Evolutionary conservation across 768 basidiomycete species (phyloP), one percentile per base, ranked within the genome.

Genomic region (Krasilnikovozyma curviuscula): DNA sequence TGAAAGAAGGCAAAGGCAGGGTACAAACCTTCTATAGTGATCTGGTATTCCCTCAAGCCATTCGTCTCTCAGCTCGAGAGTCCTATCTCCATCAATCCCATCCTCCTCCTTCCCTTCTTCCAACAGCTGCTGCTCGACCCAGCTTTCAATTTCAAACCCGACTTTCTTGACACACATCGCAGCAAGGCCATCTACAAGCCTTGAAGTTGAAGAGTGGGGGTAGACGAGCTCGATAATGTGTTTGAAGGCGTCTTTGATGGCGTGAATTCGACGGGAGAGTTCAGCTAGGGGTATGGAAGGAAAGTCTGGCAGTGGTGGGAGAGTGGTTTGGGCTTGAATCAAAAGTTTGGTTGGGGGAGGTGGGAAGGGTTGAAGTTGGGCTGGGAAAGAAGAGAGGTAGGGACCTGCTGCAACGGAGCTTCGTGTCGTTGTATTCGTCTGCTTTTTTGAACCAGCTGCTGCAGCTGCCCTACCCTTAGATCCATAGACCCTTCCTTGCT

Each of bases 11-110:
- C 12, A 21, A 43, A 23, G 23, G 14, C 29, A 16, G 12, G 10
- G 14, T 19, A 35, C 48, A 44, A 23, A 50, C 48, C 48, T 25
- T 37, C 41, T 28, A 28, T 28, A 44, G 8, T 42, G 40, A 8
- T 50, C 41, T 3, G 48, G 48, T 19, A 50, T 24, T 16, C 48
- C 35, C 12, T 50, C 42, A 41, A 41, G 44, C 48, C 48, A 50
- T 8, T 50, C 48, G 27, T 44, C 42, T 28, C 48, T 50, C 23
- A 50, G 27, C 18, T 44, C 42, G 27, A 50, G n/a, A n/a, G n/a
- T n/a, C n/a, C n/a, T n/a, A n/a, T n/a, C n/a, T n/a, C n/a, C n/a
- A n/a, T n/a, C n/a, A n/a, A n/a, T n/a, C n/a, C n/a, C n/a, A n/a
- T n/a, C n/a, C n/a, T n/a, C 18, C 40, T 50, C 21, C 48, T 43